A percentile compares a stretch with the other conserved stretches of the same genome.
Conservation (phyloP, 2,329 filamentous ascomycete genomes). For the Penicillium sp. region DNA sequence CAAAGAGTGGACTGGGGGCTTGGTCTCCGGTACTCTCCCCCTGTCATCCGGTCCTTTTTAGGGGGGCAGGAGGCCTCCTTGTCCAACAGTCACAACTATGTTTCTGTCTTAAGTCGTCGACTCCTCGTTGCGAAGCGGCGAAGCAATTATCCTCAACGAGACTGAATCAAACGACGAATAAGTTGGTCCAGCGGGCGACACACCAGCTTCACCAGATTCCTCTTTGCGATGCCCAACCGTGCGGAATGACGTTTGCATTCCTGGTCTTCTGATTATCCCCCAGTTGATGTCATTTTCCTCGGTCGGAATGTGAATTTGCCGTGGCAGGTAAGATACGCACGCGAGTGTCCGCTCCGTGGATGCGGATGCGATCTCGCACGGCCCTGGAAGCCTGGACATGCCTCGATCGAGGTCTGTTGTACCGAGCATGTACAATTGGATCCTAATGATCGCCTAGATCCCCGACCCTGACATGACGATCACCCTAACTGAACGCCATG, state of each 20-base stretch:
- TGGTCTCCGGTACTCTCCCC: neutral
- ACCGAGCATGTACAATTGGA: neutral
- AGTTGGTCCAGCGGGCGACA: neutral
- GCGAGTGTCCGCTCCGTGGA: slow-evolving; percentile 4
- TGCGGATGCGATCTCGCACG: slow-evolving; percentile 11
- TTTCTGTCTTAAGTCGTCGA: neutral
- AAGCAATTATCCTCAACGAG: neutral
- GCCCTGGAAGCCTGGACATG: slow-evolving; percentile 3
- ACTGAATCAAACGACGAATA: neutral
- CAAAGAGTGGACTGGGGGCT: neutral
- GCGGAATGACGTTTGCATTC: slow-evolving; percentile 19
- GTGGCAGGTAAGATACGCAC: slow-evolving; percentile 3
- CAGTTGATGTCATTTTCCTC: slow-evolving; percentile 15
- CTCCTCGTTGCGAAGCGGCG: too few species aligned
- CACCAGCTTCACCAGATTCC: neutral
- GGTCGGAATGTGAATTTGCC: slow-evolving; percentile 9
- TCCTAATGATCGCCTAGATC: neutral
- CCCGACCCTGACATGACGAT: neutral
- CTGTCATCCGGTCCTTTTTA: neutral
- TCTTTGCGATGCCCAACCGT: slow-evolving; percentile 5
- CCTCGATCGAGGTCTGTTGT: neutral
- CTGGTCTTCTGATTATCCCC: neutral
- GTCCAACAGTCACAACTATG: neutral
- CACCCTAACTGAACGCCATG: neutral
- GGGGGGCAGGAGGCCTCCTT: neutral